Conservation (phyloP, 73 alveolate genomes). For the Tetrahymena thermophila region DNA sequence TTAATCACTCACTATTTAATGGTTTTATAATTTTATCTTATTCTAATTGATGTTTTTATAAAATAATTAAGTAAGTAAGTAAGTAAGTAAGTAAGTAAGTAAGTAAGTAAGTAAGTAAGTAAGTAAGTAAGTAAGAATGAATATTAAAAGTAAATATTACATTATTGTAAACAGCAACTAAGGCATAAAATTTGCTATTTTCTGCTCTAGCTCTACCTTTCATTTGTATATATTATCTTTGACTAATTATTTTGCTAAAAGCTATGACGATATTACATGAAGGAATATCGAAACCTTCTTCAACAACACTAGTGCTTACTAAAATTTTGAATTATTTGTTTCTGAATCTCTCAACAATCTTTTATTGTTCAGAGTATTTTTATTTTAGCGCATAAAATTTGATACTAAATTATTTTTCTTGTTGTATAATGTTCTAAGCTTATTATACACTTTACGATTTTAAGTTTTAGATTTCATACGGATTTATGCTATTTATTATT, state of each 20-base stretch:
- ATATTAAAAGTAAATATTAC: background rate
- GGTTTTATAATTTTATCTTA: background rate
- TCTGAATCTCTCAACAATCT: slow-evolving; percentile 8
- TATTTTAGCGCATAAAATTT: background rate
- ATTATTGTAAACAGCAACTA: background rate
- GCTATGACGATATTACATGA: background rate
- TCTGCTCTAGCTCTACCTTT: slow-evolving; percentile 39
- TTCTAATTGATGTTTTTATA: too few relatives aligned
- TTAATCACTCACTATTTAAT: background rate
- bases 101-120: too few relatives aligned
- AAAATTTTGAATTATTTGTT: background rate
- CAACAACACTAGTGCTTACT: slow-evolving; percentile 34
- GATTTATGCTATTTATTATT: background rate
- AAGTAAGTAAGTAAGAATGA: too few relatives aligned
- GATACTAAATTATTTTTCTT: background rate
- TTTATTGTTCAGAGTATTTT: background rate
- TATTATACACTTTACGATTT: background rate
- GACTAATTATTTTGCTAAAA: slow-evolving; percentile 14
- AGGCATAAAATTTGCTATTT: background rate
- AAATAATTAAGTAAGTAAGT: too few relatives aligned
- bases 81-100: too few relatives aligned
- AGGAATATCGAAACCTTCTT: slow-evolving; percentile 44
- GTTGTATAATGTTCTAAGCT: background rate
- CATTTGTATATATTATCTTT: slow-evolving; percentile 7
- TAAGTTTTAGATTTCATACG: background rate